Conservation (phyloP, 768 basidiomycete species). For the Russula olivacea region DNA sequence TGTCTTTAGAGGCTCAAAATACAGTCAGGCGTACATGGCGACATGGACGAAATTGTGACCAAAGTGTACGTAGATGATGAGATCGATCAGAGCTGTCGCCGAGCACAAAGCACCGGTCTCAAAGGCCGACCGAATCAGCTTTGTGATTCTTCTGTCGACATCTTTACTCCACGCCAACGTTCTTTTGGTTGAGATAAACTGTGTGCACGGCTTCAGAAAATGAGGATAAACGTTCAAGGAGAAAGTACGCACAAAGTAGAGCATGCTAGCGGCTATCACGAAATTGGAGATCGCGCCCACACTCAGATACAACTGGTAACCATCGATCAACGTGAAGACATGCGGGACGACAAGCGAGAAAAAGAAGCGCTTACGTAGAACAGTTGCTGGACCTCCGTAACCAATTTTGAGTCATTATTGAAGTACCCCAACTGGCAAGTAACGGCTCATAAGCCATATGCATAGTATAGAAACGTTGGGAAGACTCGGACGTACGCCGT, state of each 20-base stretch:
- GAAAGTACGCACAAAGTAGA: conserved; percentile 5
- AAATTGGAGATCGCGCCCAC: neutral
- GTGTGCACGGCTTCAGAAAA: neutral
- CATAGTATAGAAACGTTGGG: neutral
- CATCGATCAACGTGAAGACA: neutral
- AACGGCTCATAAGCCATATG: neutral
- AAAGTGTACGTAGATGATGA: neutral
- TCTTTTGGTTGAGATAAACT: conserved; percentile 1
- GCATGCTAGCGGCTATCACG: conserved; percentile 6
- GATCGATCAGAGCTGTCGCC: neutral
- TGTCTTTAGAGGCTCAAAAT: neutral
- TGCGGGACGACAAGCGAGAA: neutral
- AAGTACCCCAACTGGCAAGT: neutral
- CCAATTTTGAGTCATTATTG: neutral
- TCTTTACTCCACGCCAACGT: neutral
- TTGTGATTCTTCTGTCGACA: neutral
- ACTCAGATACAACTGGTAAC: neutral
- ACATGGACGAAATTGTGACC: neutral
- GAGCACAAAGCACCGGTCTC: conserved; percentile 7
- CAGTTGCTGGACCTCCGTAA: neutral
- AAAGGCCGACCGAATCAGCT: conserved; percentile 2
- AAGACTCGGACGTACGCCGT: neutral
- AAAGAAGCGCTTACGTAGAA: neutral
- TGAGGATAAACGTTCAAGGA: neutral
- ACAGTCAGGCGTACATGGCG: neutral